These are phyloP conservation scores for Phytophthora sojae DNA, from an alignment of 352 stramenopile species.

Conservation along the genomic window DNA sequence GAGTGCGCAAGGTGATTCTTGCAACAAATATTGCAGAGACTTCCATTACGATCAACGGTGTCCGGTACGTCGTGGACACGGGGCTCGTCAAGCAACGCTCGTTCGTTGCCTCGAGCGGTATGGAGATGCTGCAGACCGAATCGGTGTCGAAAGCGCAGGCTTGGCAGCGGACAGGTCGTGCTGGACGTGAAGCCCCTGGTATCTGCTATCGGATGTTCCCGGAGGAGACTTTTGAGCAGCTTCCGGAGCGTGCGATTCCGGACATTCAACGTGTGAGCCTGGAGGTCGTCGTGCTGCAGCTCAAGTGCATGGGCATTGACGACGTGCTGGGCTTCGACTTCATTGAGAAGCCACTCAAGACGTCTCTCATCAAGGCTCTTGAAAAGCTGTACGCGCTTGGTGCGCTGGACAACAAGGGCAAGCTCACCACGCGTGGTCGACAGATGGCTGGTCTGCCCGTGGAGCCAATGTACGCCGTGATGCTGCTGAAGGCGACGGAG, in stretches of 20 bases:
- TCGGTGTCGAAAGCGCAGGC: constrained; percentile 91
- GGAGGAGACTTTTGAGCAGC: constrained; percentile 87
- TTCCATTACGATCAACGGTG: constrained; percentile 99
- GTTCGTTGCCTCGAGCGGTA: constrained; percentile 87
- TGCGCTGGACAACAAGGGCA: constrained; percentile 67
- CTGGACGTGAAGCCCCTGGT: constrained; percentile 83
- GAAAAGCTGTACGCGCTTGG: constrained; percentile 86
- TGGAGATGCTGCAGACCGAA: constrained; percentile 90
- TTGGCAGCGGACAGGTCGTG: constrained; percentile 91
- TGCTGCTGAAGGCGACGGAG: constrained; percentile 84
- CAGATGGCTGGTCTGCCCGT: constrained; percentile 90
- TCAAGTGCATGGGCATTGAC: constrained; percentile 89
- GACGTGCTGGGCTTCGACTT: constrained; percentile 90
- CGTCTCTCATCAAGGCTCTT: constrained; percentile 79
- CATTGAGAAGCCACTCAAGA: constrained; percentile 85
- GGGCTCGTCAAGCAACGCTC: constrained; percentile 90
- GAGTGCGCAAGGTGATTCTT: constrained; percentile 93
- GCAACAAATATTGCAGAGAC: constrained; percentile 98
- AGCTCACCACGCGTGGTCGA: constrained; percentile 74
- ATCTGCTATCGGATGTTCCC: constrained; percentile 88
- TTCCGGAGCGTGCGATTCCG: constrained; percentile 74
- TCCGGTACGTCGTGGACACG: constrained; percentile 90
- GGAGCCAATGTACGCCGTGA: constrained; percentile 90
- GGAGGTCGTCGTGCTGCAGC: constrained; percentile 83
- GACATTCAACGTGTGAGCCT: constrained; percentile 91